These are phyloP conservation scores for Cryomyces antarcticus DNA, from an alignment of 495 filamentous ascomycete genomes.

Conservation along the genomic window DNA sequence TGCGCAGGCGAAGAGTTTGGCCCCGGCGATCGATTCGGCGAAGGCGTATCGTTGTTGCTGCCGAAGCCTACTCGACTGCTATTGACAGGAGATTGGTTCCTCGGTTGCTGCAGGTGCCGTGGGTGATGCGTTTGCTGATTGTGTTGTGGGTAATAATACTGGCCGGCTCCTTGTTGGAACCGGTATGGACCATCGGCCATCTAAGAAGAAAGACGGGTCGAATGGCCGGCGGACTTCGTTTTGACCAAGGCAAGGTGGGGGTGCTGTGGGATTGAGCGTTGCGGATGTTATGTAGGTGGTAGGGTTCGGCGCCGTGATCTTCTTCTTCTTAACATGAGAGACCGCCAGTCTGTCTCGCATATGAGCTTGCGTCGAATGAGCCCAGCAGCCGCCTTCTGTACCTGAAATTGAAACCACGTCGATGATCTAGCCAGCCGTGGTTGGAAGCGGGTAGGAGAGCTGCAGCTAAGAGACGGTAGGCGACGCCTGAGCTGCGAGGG, in stretches of 20 bases:
- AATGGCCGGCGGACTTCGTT: no score
- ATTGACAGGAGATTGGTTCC: conserved; percentile 36
- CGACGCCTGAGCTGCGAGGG: no score
- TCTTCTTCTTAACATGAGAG: conserved; percentile 21
- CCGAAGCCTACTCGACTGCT: conserved; percentile 18
- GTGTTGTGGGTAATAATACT: conserved; percentile 38
- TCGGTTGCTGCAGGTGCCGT: conserved; percentile 15
- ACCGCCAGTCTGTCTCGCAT: background rate
- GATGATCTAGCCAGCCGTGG: no score
- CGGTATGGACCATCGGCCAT: conserved; percentile 75
- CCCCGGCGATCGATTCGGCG: conserved; percentile 49
- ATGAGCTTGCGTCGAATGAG: background rate
- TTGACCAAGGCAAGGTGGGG: background rate
- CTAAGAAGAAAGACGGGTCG: background rate
- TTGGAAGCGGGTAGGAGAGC: no score
- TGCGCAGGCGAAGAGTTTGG: conserved; percentile 39
- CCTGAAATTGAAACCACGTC: no score
- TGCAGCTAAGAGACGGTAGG: no score
- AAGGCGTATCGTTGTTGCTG: conserved; percentile 44
- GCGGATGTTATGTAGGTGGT: conserved; percentile 9
- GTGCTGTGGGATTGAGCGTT: conserved; percentile 2
- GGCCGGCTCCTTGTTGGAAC: conserved; percentile 51
- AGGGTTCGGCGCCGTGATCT: conserved; percentile 13
- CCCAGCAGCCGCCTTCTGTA: no score
- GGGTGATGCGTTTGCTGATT: conserved; percentile 28